Percentiles rank a stretch among this genome's conserved stretches.
Evolutionary conservation across 1,284 basidiomycete species (phyloP).

Genomic region (Mycena sp.): DNA sequence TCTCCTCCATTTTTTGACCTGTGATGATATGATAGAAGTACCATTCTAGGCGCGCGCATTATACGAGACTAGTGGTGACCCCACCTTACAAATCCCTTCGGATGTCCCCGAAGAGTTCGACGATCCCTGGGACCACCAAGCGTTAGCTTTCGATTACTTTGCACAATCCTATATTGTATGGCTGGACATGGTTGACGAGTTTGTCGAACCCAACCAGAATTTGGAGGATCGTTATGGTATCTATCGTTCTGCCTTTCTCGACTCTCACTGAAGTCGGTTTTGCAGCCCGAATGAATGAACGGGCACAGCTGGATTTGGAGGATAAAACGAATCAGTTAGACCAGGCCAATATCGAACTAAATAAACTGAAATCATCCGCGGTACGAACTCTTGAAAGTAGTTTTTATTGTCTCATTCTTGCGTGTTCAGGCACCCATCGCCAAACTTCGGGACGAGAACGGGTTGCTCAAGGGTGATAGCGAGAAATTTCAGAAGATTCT

Average conservation of each 20-base stretch:
- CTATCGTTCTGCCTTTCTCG: not conserved
- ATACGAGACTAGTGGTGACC: constrained; percentile 68
- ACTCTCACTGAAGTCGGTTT: constrained; percentile 4
- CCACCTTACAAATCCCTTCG: constrained; percentile 69
- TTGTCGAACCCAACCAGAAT: constrained; percentile 71
- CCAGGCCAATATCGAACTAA: constrained; percentile 60
- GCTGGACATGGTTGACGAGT: constrained; percentile 77
- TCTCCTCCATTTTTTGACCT: not conserved
- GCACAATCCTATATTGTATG: constrained; percentile 77
- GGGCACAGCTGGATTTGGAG: constrained; percentile 68
- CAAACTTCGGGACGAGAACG: constrained; percentile 66
- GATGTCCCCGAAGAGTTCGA: constrained; percentile 75
- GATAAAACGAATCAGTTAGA: constrained; percentile 56
- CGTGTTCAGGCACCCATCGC: constrained; percentile 68
- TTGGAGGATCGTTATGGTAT: constrained; percentile 82
- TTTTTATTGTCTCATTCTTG: constrained; percentile 20
- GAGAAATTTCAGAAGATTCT: constrained; percentile 78
- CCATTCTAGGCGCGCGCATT: constrained; percentile 52
- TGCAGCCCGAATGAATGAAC: constrained; percentile 73
- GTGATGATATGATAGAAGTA: not conserved
- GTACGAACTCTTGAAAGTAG: constrained; percentile 45
- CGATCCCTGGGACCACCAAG: constrained; percentile 76
- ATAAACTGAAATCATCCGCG: constrained; percentile 66
- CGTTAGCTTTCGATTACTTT: constrained; percentile 81
- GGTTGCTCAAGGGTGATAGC: constrained; percentile 66